Percentiles rank a stretch among this genome's conserved stretches.
Conservation (phyloP, 2,329 filamentous ascomycete species). For the Teratosphaeria epicoccoides region DNA sequence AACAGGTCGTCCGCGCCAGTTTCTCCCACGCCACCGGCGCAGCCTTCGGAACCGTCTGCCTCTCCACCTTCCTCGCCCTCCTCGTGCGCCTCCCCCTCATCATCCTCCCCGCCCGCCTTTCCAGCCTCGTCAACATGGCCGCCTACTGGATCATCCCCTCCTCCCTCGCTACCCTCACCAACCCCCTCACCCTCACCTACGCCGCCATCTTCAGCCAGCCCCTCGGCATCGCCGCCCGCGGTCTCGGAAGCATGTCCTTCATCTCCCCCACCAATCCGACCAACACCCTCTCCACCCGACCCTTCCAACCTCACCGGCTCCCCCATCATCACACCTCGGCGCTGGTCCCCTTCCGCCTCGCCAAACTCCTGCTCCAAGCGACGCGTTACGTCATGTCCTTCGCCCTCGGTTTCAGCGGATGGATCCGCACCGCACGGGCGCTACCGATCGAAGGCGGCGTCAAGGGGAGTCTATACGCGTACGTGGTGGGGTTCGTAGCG, state of each 20-base stretch:
- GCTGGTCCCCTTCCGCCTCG: conserved; percentile 77
- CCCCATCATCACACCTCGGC: conserved; percentile 31
- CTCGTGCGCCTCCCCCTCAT: conserved; percentile 76
- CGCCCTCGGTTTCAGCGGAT: conserved; percentile 85
- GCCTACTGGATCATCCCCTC: conserved; percentile 75
- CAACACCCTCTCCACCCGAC: conserved; percentile 45
- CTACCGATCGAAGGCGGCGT: conserved; percentile 48
- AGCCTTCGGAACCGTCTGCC: conserved; percentile 83
- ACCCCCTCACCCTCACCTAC: conserved; percentile 85
- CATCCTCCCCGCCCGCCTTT: conserved; percentile 64
- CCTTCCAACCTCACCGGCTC: conserved; percentile 15
- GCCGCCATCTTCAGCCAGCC: conserved; percentile 86
- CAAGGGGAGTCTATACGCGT: conserved; percentile 82
- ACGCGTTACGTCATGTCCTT: conserved; percentile 86
- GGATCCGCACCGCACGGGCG: conserved; percentile 83
- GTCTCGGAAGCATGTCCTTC: conserved; percentile 72
- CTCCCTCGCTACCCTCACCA: conserved; percentile 74
- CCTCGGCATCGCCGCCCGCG: conserved; percentile 64
- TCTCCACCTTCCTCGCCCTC: conserved; percentile 72
- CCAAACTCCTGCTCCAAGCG: conserved; percentile 83
- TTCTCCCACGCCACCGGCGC: conserved; percentile 72
- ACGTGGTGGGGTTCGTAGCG: conserved; percentile 83
- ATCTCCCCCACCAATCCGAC: conserved; percentile 63
- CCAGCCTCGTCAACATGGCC: conserved; percentile 58
- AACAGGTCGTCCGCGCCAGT: conserved; percentile 73